A percentile compares a stretch with the other conserved stretches of the same genome.
Evolutionary conservation across 2,329 filamentous ascomycete genomes (phyloP).

Genomic region (Xylariomycetidae sp.): DNA sequence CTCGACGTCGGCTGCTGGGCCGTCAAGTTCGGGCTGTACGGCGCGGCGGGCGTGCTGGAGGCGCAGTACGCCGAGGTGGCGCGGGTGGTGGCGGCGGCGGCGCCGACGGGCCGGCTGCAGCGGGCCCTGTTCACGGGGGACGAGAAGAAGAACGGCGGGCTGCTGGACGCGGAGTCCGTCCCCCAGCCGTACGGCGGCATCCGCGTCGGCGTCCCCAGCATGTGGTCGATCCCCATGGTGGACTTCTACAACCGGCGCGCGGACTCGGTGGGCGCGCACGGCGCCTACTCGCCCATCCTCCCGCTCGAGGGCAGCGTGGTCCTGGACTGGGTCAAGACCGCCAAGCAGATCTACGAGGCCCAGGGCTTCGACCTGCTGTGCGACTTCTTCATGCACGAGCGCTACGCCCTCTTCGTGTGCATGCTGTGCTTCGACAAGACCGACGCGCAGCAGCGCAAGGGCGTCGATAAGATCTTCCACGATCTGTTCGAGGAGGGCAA

Average conservation of each 20-base stretch:
- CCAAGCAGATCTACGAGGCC: conserved; percentile 35
- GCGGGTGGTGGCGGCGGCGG: conserved; percentile 28
- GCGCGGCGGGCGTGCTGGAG: conserved; percentile 33
- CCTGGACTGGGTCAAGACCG: conserved; percentile 34
- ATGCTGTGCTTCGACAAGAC: conserved; percentile 43
- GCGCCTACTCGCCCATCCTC: conserved; percentile 32
- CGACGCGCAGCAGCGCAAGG: conserved; percentile 29
- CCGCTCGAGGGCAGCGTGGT: conserved; percentile 32
- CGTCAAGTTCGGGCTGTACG: conserved; percentile 39
- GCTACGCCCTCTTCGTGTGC: conserved; percentile 39
- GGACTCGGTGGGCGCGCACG: conserved; percentile 28
- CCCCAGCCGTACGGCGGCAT: conserved; percentile 27
- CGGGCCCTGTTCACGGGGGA: conserved; percentile 32
- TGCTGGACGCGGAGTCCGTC: conserved; percentile 31
- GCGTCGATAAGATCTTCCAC: conserved; percentile 29
- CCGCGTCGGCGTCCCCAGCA: conserved; percentile 29
- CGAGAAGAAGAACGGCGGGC: conserved; percentile 30
- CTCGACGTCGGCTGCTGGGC: conserved; percentile 38
- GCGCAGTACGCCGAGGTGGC: conserved; percentile 37
- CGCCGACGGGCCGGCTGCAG: conserved; percentile 31
- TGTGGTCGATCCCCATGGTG: conserved; percentile 31
- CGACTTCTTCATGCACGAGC: conserved; percentile 43
- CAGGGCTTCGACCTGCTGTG: conserved; percentile 37
- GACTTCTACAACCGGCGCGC: conserved; percentile 27
- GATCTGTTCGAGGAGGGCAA: conserved; percentile 28